phyloP scores from a whole-genome alignment of 805 yeast genomes.

The Kazachstania martiniae region DNA sequence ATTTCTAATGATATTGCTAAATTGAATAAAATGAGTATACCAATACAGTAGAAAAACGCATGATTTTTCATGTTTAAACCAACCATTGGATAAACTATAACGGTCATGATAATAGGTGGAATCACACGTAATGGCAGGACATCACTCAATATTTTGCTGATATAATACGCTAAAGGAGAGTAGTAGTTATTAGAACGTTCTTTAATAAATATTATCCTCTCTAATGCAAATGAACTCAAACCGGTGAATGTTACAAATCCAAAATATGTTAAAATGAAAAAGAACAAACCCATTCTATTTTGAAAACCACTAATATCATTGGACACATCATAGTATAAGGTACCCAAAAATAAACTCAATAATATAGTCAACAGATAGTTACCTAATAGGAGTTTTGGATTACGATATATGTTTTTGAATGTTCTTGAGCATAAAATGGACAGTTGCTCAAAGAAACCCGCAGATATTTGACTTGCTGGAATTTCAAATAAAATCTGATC shows the following conservation, averaged over 20 bases:
- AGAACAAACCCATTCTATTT: conserved; percentile 86
- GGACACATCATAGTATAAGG: conserved; percentile 67
- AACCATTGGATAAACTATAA: conserved; percentile 80
- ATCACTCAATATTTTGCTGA: conserved; percentile 81
- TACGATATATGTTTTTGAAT: conserved; percentile 84
- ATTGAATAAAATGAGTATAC: conserved; percentile 72
- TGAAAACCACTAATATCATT: conserved; percentile 95
- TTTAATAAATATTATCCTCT: conserved; percentile 78
- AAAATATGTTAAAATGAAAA: conserved; percentile 80
- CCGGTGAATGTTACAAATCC: conserved; percentile 94
- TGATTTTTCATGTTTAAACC: conserved; percentile 73
- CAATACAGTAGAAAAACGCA: conserved; percentile 59
- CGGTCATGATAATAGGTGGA: conserved; percentile 78
- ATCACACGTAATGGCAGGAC: conserved; percentile 82
- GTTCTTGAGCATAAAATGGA: conserved; percentile 73
- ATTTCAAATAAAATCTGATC: conserved; percentile 1
- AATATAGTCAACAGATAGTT: conserved; percentile 70
- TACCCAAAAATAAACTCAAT: conserved; percentile 79
- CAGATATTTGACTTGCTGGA: conserved; percentile 23
- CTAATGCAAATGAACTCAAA: conserved; percentile 76
- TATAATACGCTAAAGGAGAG: conserved; percentile 74
- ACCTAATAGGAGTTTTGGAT: conserved; percentile 78
- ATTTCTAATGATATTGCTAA: conserved; percentile 78
- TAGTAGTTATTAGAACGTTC: conserved; percentile 94
- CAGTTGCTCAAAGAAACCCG: conserved; percentile 55